Evolutionary conservation across 257 asterid genomes (phyloP), one percentile per base, ranked within the genome.

Genomic region (Ligustrum vulgare): DNA sequence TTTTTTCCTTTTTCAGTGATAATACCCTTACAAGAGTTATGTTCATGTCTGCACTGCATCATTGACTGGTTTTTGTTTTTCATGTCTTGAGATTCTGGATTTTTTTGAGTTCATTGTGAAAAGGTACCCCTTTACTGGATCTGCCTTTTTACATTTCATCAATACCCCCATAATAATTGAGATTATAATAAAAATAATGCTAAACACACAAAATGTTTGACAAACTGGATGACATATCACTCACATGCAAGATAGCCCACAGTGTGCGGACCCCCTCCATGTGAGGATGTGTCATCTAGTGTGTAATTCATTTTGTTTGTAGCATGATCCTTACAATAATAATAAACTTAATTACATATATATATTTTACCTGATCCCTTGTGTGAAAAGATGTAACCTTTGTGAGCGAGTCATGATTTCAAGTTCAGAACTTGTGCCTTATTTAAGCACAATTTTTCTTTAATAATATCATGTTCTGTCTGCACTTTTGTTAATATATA

Each of bases 101-200:
- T 37, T 80, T 74, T 72, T 25, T 6, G 70, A 69, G 80, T 67
- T 75, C 74, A 71, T n/a, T 35, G 71, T 18, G 15, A 67, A 68
- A 76, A 82, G 81, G 70, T 83, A 78, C 76, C n/a, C n/a, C n/a
- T n/a, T n/a, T n/a, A 83, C 74, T 75, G 87, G 86, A 83, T 83
- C 84, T 83, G 72, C 83, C 76, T 81, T 79, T 77, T 75, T 45
- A 51, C 81, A 79, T 77, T 79, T 79, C 84, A 77, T 78, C 77
- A 77, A 41, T 33, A 79, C 47, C 32, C 45, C 64, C 75, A 51
- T 67, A 77, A 75, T 71, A 65, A 39, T 74, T 49, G 69, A 76
- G 41, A 43, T 4, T 41, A 67, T 34, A 28, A 33, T 69, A 71
- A 31, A 43, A 28, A 28, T 28, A 28, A n/a, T n/a, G n/a, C n/a